Conservation (phyloP, 2,329 filamentous ascomycete species). For the Beauveria rudraprayagi region DNA sequence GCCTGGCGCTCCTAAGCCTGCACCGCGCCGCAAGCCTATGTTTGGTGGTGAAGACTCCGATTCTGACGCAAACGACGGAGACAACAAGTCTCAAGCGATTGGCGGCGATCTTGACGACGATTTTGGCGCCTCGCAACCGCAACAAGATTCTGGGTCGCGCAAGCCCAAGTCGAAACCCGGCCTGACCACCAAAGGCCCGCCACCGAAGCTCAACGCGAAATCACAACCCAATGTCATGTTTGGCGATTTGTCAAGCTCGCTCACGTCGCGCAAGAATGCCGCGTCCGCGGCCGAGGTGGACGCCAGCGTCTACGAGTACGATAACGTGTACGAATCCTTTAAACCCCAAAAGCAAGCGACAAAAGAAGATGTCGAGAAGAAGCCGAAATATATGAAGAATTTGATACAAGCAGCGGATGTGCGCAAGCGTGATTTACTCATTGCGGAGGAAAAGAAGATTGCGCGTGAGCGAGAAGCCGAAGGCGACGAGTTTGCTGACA, state of each 20-base stretch:
- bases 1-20: slow-evolving; percentile 39
- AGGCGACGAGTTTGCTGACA: slow-evolving; percentile 72
- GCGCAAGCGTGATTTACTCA: slow-evolving; percentile 67
- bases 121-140: slow-evolving; percentile 9
- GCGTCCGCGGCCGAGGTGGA: slow-evolving; percentile 60
- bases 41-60: slow-evolving; percentile 50
- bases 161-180: slow-evolving; percentile 27
- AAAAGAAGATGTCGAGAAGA: slow-evolving; percentile 47
- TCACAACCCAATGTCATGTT: slow-evolving; percentile 38
- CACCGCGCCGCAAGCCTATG: slow-evolving; percentile 44
- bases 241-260: slow-evolving; percentile 58
- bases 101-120: slow-evolving; percentile 53
- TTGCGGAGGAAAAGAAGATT: slow-evolving; percentile 74
- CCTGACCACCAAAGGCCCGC: slow-evolving; percentile 25
- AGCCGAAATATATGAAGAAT: slow-evolving; percentile 72
- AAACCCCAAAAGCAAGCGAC: slow-evolving; percentile 56
- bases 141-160: slow-evolving; percentile 18
- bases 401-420: slow-evolving; percentile 66
- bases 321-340: slow-evolving; percentile 70
- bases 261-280: slow-evolving; percentile 55
- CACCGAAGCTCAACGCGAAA: slow-evolving; percentile 38
- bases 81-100: slow-evolving; percentile 45
- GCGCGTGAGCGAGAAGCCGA: slow-evolving; percentile 71
- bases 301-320: slow-evolving; percentile 76
- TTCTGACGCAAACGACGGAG: slow-evolving; percentile 35